Conservation (phyloP, 306 rosid genomes). For the Trifolium repens region DNA sequence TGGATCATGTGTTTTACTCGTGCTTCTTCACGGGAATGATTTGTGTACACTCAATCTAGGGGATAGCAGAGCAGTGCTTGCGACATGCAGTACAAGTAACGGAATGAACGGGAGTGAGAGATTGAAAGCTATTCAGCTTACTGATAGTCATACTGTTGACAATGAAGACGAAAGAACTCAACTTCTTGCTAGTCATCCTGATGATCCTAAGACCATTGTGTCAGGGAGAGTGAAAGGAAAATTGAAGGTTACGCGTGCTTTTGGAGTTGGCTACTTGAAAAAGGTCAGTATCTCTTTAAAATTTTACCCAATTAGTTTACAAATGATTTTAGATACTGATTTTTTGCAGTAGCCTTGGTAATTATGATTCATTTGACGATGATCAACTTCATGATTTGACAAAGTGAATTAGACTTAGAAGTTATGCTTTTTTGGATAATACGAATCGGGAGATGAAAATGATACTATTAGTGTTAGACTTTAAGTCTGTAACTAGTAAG, state of each 20-base stretch:
- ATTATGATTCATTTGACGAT: neutral
- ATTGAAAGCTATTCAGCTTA: slow-evolving; percentile 82
- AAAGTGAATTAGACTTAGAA: too few species aligned
- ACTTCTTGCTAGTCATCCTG: slow-evolving; percentile 73
- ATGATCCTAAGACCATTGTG: slow-evolving; percentile 70
- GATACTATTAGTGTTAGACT: too few species aligned
- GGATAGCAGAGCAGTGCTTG: slow-evolving; percentile 90
- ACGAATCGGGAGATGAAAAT: too few species aligned
- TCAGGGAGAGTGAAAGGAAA: slow-evolving; percentile 94
- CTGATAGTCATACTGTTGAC: slow-evolving; percentile 86
- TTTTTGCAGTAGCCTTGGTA: neutral
- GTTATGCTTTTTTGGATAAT: too few species aligned
- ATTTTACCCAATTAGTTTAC: slow-evolving; percentile 26
- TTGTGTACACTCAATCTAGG: slow-evolving; percentile 90
- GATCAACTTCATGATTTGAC: too few species aligned
- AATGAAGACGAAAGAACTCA: slow-evolving; percentile 70
- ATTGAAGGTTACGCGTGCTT: slow-evolving; percentile 92
- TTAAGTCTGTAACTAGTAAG: too few species aligned
- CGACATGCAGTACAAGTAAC: slow-evolving; percentile 49
- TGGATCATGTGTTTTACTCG: slow-evolving; percentile 92
- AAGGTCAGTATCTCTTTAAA: slow-evolving; percentile 56
- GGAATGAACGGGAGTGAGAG: slow-evolving; percentile 45
- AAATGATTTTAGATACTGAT: slow-evolving; percentile 30
- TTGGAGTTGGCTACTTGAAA: slow-evolving; percentile 98
- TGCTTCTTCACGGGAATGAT: slow-evolving; percentile 86